Evolutionary conservation across 768 basidiomycete genomes (phyloP).

Genomic region (Tricholoma sp.): DNA sequence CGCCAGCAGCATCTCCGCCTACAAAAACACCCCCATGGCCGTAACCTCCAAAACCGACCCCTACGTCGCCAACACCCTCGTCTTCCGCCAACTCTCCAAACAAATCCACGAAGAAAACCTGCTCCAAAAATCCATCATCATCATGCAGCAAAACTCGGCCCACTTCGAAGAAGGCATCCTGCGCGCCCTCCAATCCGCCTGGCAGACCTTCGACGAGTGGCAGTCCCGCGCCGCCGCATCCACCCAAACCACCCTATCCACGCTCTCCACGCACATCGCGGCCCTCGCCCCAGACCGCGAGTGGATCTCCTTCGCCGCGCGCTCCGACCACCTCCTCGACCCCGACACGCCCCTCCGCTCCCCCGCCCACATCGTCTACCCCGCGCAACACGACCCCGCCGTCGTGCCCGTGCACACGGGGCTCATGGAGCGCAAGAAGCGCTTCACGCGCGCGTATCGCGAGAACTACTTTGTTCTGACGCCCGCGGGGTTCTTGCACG

Average conservation of each 20-base stretch:
- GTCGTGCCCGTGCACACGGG: conserved; percentile 87
- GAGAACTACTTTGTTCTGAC: conserved; percentile 93
- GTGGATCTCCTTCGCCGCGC: conserved; percentile 93
- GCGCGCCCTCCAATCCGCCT: conserved; percentile 90
- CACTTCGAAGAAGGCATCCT: conserved; percentile 98
- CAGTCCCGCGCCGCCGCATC: conserved; percentile 71
- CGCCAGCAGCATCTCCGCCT: conserved; percentile 77
- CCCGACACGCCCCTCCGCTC: conserved; percentile 93
- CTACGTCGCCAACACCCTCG: conserved; percentile 67
- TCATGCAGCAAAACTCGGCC: conserved; percentile 97
- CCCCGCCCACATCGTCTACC: conserved; percentile 73
- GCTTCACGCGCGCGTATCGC: conserved; percentile 81
- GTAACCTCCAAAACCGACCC: conserved; percentile 81
- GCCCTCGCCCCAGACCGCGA: conserved; percentile 82
- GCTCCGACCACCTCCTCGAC: conserved; percentile 92
- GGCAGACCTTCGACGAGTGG: conserved; percentile 97
- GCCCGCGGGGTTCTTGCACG: conserved; percentile 94
- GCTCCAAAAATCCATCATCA: conserved; percentile 94
- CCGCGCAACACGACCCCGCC: conserved; percentile 84
- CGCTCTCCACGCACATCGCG: conserved; percentile 48
- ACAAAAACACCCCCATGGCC: conserved; percentile 92
- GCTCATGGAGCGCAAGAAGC: conserved; percentile 90
- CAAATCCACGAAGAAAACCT: conserved; percentile 98
- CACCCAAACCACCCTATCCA: conserved; percentile 63
- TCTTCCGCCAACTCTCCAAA: conserved; percentile 76